Conservation (phyloP, 2,329 filamentous ascomycete species). For the Furcasterigmium sp. region DNA sequence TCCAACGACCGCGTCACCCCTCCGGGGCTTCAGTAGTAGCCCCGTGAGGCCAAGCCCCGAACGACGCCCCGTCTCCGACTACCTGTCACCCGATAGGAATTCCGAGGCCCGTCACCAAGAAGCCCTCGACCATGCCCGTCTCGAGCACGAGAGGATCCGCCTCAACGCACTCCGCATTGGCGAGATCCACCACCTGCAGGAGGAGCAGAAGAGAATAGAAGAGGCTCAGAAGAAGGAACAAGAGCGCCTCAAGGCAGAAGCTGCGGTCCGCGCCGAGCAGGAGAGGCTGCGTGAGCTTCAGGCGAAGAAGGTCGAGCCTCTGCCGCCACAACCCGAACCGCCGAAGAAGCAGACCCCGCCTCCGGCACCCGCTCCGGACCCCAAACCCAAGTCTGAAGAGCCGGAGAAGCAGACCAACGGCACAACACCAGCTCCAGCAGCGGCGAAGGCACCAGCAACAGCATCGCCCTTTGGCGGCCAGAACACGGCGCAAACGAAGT, state of each 20-base stretch:
- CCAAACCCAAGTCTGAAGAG: constrained; percentile 10
- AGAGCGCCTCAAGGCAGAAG: constrained; percentile 38
- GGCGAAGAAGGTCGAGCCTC: constrained; percentile 37
- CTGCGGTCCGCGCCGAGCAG: constrained; percentile 40
- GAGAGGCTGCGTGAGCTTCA: constrained; percentile 41
- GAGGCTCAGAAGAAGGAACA: constrained; percentile 40
- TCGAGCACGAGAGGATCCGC: constrained; percentile 61
- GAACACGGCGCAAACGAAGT: too few species aligned
- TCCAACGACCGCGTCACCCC: constrained; percentile 31
- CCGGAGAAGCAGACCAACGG: constrained; percentile 3
- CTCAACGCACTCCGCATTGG: constrained; percentile 42
- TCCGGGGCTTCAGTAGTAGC: constrained; percentile 21
- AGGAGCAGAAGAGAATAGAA: constrained; percentile 37
- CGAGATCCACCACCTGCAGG: constrained; percentile 39
- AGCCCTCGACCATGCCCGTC: constrained; percentile 60
- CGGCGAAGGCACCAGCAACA: constrained; percentile 6
- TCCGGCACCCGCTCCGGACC: constrained; percentile 11
- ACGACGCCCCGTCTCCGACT: constrained; percentile 46
- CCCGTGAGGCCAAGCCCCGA: constrained; percentile 36
- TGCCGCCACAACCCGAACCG: constrained; percentile 28
- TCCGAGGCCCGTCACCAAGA: constrained; percentile 58
- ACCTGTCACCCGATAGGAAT: constrained; percentile 59
- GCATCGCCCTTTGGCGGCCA: too few species aligned
- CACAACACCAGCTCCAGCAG: not conserved
- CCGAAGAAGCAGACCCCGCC: constrained; percentile 12